Evolutionary conservation across 2,329 filamentous ascomycete genomes (phyloP).

Genomic region (Thielaviopsis euricoi): DNA sequence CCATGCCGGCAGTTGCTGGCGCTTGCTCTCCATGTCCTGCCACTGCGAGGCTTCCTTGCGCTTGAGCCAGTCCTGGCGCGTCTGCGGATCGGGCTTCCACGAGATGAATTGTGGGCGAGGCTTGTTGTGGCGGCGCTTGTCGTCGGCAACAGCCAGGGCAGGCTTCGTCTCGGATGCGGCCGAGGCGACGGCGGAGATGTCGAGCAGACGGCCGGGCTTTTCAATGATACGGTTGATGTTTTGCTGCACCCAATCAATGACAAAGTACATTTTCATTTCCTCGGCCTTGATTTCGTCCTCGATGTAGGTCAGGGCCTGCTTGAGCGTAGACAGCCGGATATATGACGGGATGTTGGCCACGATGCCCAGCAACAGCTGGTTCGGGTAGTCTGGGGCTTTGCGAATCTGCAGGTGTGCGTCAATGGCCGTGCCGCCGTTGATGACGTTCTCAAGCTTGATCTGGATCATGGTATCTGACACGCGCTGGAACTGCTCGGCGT

Average conservation of each 20-base stretch:
- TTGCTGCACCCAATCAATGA: constrained; percentile 82
- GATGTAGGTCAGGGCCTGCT: constrained; percentile 57
- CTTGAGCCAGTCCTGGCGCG: constrained; percentile 46
- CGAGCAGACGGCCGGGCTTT: constrained; percentile 65
- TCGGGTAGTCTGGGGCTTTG: constrained; percentile 59
- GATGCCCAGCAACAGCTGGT: constrained; percentile 51
- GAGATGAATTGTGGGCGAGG: constrained; percentile 6
- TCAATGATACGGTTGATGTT: constrained; percentile 71
- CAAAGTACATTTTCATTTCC: constrained; percentile 75
- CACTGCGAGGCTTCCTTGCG: constrained; percentile 49
- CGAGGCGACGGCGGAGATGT: constrained; percentile 65
- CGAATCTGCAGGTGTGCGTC: constrained; percentile 49
- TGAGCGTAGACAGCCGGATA: constrained; percentile 76
- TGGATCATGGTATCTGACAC: constrained; percentile 49
- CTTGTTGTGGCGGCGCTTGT: constrained; percentile 14
- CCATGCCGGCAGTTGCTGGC: constrained; percentile 76
- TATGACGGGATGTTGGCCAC: constrained; percentile 66
- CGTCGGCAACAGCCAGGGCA: constrained; percentile 11
- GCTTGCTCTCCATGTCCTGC: constrained; percentile 49
- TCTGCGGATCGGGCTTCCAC: constrained; percentile 30
- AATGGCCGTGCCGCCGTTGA: constrained; percentile 33
- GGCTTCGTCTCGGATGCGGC: constrained; percentile 39
- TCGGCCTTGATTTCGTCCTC: constrained; percentile 58
- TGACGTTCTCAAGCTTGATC: constrained; percentile 45
- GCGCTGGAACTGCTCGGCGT: constrained; percentile 52